Percentiles rank a stretch among this genome's conserved stretches.
phyloP scores from a whole-genome alignment of 306 rosid genomes.

The Albizia julibrissin region DNA sequence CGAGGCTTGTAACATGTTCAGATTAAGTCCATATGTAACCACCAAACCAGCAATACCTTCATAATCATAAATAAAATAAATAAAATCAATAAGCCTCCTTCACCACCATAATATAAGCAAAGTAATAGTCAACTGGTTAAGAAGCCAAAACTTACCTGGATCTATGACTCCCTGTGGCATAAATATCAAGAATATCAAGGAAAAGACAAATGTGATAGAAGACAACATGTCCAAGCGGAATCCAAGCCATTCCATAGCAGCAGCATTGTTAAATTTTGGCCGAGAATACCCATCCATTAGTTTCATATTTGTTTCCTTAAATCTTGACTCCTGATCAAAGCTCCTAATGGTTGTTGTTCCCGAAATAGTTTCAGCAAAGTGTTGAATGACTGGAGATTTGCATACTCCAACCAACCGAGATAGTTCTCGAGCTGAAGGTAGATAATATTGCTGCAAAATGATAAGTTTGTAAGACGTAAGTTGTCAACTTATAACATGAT shows the following conservation, averaged over 20 bases:
- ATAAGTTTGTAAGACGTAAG: slow-evolving; percentile 17
- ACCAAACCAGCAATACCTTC: slow-evolving; percentile 52
- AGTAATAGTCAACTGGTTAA: background rate
- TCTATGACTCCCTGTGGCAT: slow-evolving; percentile 68
- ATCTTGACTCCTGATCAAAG: slow-evolving; percentile 77
- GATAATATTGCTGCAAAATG: slow-evolving; percentile 68
- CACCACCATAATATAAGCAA: background rate
- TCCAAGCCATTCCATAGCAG: slow-evolving; percentile 84
- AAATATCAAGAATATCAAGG: slow-evolving; percentile 67
- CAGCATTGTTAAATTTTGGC: slow-evolving; percentile 63
- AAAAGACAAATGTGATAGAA: slow-evolving; percentile 63
- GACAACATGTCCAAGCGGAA: slow-evolving; percentile 78
- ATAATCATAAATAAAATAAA: background rate
- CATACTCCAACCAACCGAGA: slow-evolving; percentile 78
- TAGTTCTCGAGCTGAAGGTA: slow-evolving; percentile 77
- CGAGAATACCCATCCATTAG: slow-evolving; percentile 69
- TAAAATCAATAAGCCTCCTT: background rate
- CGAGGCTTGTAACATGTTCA: slow-evolving; percentile 54
- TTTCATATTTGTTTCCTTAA: slow-evolving; percentile 68
- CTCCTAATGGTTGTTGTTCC: slow-evolving; percentile 84
- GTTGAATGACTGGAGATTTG: slow-evolving; percentile 90
- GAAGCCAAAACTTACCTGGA: slow-evolving; percentile 56
- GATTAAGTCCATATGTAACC: slow-evolving; percentile 74
- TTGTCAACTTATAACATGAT: background rate
- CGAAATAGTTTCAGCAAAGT: slow-evolving; percentile 80